Percentiles rank a stretch among this genome's conserved stretches.
These are phyloP conservation scores for Tylopilus orsonianus DNA, from an alignment of 1,284 basidiomycete genomes.

Conservation along the genomic window DNA sequence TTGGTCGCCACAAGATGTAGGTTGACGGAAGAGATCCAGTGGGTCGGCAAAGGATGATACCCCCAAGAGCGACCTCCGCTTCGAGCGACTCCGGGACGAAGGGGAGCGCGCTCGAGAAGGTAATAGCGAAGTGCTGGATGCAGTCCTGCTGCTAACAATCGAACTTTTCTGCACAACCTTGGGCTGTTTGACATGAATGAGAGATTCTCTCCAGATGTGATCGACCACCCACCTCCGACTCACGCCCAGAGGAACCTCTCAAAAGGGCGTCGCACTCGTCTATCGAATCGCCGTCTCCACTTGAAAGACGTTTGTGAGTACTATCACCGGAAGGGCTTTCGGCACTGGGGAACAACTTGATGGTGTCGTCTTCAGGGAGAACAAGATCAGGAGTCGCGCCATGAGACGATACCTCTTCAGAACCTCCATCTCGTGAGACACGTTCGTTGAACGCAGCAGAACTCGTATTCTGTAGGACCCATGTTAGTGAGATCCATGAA, in stretches of 20 bases:
- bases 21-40: neutral
- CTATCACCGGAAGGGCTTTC: neutral
- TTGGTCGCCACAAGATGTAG: neutral
- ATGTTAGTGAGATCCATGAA: neutral
- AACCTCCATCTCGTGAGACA: neutral
- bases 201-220: neutral
- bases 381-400: conserved; percentile 20
- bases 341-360: neutral
- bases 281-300: conserved; percentile 13
- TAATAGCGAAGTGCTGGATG: conserved; percentile 17
- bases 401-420: neutral
- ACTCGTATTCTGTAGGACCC: conserved; percentile 5
- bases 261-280: conserved; percentile 26
- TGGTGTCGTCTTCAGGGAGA: conserved; percentile 13
- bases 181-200: conserved; percentile 16
- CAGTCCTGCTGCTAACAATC: conserved; percentile 12
- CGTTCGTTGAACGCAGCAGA: neutral
- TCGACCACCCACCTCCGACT: conserved; percentile 15
- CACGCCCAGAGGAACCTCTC: neutral
- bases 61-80: neutral
- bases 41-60: neutral
- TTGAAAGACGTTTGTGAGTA: neutral
- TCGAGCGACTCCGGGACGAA: neutral
- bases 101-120: neutral
- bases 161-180: neutral